Evolutionary conservation across 2,329 filamentous ascomycete genomes (phyloP), one percentile per base, ranked within the genome.

Genomic region (Chaetomium sp.): DNA sequence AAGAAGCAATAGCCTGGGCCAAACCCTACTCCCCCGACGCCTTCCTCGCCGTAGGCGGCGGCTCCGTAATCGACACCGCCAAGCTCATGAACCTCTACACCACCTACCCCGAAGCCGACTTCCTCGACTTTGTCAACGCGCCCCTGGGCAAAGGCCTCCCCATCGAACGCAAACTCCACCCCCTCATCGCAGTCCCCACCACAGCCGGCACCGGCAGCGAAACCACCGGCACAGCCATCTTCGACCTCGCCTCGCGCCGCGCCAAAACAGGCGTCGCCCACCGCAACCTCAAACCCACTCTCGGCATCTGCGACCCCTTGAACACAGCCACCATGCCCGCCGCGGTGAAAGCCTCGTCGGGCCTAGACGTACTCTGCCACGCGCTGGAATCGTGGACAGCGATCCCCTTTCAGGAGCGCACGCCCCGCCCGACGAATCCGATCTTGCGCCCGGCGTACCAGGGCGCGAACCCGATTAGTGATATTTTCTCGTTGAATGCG

Each of bases 61-160:
- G 94, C 40, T 95, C 90, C 41, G 94, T 97, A 62, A 99, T 99
- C 63, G 94, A 99, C 72, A 99, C 94, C 0, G 92, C 94, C 53
- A 99, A 99, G 73, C 79, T 99, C 55, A 97, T 99, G 91, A 99
- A 99, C 68, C 80, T 99, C 0, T 97, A 97, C 74, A 88, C 86
- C 0, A 86, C 84, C 60, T 96, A 91, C 68, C 91, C 91, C 0
- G 88, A 96, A 6, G 92, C 92, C 37, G 89, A 94, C 64, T 96
- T 99, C 68, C 79, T 97, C 38, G 92, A 99, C 76, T 99, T 99
- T 65, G 94, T 99, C 71, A 97, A 97, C 67, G 92, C 92, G 0
- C 94, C 94, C 0, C 76, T 97, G 0, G 94, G 94, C 57, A 90
- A 88, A 60, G 94, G 94, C 4, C 73, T 82, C 32, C 89, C 89